Percentiles rank a stretch among this genome's conserved stretches.
Conservation (phyloP, 2,329 filamentous ascomycete genomes). For the Hortaea sp. region DNA sequence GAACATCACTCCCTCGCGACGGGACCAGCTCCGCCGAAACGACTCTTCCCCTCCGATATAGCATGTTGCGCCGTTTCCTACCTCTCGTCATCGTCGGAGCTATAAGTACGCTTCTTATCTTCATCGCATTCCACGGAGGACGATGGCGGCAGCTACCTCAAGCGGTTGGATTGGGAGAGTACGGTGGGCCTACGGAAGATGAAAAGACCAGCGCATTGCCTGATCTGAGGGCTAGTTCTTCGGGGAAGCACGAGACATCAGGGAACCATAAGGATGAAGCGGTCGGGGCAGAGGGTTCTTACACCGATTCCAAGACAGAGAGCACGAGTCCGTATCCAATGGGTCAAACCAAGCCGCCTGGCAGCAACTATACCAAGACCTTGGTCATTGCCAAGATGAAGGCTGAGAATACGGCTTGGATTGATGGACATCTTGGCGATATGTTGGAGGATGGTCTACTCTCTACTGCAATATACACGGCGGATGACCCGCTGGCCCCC, state of each 20-base stretch:
- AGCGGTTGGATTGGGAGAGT: constrained; percentile 30
- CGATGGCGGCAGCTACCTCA: constrained; percentile 32
- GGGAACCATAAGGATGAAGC: not conserved
- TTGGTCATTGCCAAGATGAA: constrained; percentile 46
- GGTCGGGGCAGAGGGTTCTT: constrained; percentile 3
- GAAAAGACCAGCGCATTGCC: constrained; percentile 16
- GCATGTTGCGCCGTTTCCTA: constrained; percentile 19
- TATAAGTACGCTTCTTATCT: constrained; percentile 23
- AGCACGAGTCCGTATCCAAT: constrained; percentile 17
- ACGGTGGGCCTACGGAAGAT: constrained; percentile 14
- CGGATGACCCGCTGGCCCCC: constrained; percentile 36
- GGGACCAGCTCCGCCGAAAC: constrained; percentile 6
- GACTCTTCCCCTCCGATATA: constrained; percentile 15
- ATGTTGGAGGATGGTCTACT: constrained; percentile 26
- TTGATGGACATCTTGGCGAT: constrained; percentile 41
- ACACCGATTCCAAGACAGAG: constrained; percentile 19
- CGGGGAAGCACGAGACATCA: not conserved
- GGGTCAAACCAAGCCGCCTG: constrained; percentile 32
- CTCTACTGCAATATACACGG: constrained; percentile 40
- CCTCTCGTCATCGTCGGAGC: constrained; percentile 15
- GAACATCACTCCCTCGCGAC: no score
- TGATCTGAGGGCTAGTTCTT: constrained; percentile 11
- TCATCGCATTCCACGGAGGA: constrained; percentile 26
- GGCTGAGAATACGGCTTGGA: constrained; percentile 45
- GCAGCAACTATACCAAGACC: constrained; percentile 42